Evolutionary conservation across 352 stramenopile genomes (phyloP).

Genomic region (Halophytophthora batemanensis): DNA sequence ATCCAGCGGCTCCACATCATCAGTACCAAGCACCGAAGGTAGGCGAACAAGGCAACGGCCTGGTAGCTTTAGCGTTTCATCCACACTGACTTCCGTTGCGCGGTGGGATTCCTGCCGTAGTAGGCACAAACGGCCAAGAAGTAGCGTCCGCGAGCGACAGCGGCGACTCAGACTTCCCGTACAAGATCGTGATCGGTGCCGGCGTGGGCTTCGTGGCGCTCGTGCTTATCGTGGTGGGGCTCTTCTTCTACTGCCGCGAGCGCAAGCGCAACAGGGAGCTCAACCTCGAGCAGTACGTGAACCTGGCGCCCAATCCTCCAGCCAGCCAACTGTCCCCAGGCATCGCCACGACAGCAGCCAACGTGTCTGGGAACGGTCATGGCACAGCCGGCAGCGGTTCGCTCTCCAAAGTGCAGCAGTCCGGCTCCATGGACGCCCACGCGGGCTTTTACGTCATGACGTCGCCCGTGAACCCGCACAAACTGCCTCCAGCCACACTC

Average conservation of each 20-base stretch:
- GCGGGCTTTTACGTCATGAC: slow-evolving; percentile 31
- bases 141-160: background rate
- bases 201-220: slow-evolving; percentile 26
- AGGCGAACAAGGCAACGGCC: too few relatives aligned
- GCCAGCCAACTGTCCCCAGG: slow-evolving; percentile 22
- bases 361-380: slow-evolving; percentile 1
- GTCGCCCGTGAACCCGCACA: slow-evolving; percentile 15
- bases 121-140: too few relatives aligned
- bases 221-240: slow-evolving; percentile 21
- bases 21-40: too few relatives aligned
- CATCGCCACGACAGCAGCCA: slow-evolving; percentile 19
- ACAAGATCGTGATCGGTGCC: slow-evolving; percentile 25
- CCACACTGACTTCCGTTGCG: too few relatives aligned
- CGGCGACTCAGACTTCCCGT: slow-evolving; percentile 18
- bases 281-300: slow-evolving; percentile 29
- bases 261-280: slow-evolving; percentile 26
- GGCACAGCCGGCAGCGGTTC: background rate
- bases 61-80: too few relatives aligned
- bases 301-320: slow-evolving; percentile 22
- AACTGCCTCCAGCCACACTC: slow-evolving; percentile 9
- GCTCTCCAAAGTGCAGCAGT: slow-evolving; percentile 4
- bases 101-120: too few relatives aligned
- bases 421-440: slow-evolving; percentile 14
- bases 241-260: slow-evolving; percentile 23
- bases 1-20: too few relatives aligned